Conservation (phyloP, 495 filamentous ascomycete genomes). For the Neurospora sp. region DNA sequence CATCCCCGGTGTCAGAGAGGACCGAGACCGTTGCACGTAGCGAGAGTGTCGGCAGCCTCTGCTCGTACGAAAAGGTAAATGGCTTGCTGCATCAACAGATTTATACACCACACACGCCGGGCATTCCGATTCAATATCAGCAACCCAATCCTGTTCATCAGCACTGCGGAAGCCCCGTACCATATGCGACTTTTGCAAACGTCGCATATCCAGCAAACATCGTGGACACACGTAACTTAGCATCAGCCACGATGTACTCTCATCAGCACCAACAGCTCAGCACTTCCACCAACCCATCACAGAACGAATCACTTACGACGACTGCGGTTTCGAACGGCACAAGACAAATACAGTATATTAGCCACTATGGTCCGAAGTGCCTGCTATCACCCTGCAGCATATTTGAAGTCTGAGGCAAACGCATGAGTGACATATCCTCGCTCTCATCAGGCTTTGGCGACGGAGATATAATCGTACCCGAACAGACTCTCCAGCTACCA, state of each 20-base stretch:
- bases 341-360: neutral
- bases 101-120: neutral
- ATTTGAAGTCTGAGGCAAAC: neutral
- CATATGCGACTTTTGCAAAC: neutral
- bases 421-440: constrained; percentile 35
- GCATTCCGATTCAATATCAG: neutral
- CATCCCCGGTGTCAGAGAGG: neutral
- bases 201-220: neutral
- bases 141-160: neutral
- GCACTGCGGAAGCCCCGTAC: neutral
- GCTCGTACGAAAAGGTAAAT: neutral
- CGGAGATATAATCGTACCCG: constrained; percentile 33
- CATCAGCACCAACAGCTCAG: neutral
- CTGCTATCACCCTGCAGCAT: neutral
- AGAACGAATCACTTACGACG: neutral
- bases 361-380: neutral
- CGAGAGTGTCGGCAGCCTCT: neutral
- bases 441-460: constrained; percentile 47
- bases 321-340: neutral
- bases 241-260: neutral
- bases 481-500: constrained; percentile 4
- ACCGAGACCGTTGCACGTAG: neutral
- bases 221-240: neutral
- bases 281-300: neutral
- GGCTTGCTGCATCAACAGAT: neutral